A percentile compares a stretch with the other conserved stretches of the same genome.
Conservation (phyloP, 495 filamentous ascomycete genomes). For the Talaromyces stipitatus region DNA sequence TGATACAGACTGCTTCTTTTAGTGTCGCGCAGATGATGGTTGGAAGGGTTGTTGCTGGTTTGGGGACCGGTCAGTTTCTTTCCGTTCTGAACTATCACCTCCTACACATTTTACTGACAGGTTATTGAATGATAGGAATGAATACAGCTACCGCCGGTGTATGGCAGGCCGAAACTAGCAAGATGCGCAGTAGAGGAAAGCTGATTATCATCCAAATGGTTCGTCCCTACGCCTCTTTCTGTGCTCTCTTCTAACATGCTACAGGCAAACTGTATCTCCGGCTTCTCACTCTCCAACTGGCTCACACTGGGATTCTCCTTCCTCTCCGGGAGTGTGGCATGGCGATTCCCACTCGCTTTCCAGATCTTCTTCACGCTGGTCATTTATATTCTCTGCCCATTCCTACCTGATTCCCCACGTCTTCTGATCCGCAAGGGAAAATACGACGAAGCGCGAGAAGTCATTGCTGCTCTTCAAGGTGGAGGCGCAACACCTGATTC, state of each 20-base stretch:
- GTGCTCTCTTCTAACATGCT: not conserved
- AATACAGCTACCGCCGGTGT: slow-evolving; percentile 50
- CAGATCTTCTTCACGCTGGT: slow-evolving; percentile 42
- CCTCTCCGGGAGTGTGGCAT: slow-evolving; percentile 32
- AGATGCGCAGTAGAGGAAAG: slow-evolving; percentile 46
- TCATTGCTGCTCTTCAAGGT: slow-evolving; percentile 19
- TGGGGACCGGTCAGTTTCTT: slow-evolving; percentile 7
- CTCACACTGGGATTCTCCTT: slow-evolving; percentile 16
- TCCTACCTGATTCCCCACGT: slow-evolving; percentile 38
- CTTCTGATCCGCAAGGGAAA: slow-evolving; percentile 23
- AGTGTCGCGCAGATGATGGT: slow-evolving; percentile 50
- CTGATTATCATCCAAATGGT: slow-evolving; percentile 47
- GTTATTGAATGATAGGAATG: slow-evolving; percentile 34
- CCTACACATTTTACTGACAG: not conserved
- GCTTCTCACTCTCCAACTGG: slow-evolving; percentile 11
- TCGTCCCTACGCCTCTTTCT: not conserved
- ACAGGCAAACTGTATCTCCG: slow-evolving; percentile 12
- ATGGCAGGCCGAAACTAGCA: slow-evolving; percentile 52
- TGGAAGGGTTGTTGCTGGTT: slow-evolving; percentile 35
- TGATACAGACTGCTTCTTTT: slow-evolving; percentile 48
- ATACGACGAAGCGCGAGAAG: slow-evolving; percentile 19
- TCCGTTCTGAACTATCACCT: too few relatives aligned
- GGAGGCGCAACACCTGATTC: not conserved
- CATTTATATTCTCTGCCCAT: slow-evolving; percentile 32
- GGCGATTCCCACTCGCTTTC: slow-evolving; percentile 39